Conservation (phyloP, 2,329 filamentous ascomycete genomes). For the Penicillium frequentans region DNA sequence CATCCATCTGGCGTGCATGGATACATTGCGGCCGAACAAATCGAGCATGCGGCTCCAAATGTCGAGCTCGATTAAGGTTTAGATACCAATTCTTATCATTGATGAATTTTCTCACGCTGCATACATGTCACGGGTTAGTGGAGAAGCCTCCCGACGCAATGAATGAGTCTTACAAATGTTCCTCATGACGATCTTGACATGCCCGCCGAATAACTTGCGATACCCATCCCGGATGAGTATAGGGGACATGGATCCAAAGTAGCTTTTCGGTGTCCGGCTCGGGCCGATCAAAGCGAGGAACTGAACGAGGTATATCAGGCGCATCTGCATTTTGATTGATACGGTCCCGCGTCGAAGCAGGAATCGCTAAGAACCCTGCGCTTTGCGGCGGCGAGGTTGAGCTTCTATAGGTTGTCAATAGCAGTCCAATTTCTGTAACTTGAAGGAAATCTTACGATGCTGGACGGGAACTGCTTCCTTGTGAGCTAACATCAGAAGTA, state of each 20-base stretch:
- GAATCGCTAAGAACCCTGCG: constrained; percentile 26
- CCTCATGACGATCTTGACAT: constrained; percentile 25
- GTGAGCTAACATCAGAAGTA: constrained; percentile 18
- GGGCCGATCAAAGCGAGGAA: constrained; percentile 33
- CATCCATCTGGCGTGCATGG: constrained; percentile 29
- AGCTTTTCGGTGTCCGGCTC: constrained; percentile 35
- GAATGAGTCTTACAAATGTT: constrained; percentile 15
- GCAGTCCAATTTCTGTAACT: neutral
- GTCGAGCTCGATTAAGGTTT: constrained; percentile 37
- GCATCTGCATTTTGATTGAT: constrained; percentile 21
- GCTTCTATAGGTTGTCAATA: constrained; percentile 5
- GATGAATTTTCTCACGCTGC: constrained; percentile 38
- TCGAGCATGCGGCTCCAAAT: constrained; percentile 41
- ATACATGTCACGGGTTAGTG: neutral
- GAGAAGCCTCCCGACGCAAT: neutral
- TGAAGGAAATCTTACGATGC: constrained; percentile 13
- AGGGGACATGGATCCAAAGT: constrained; percentile 37
- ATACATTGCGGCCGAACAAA: constrained; percentile 39
- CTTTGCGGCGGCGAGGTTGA: constrained; percentile 20
- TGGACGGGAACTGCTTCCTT: constrained; percentile 15
- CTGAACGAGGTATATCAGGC: constrained; percentile 24
- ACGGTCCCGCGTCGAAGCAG: constrained; percentile 23
- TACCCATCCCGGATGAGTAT: constrained; percentile 27
- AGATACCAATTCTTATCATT: constrained; percentile 38
- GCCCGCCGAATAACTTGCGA: constrained; percentile 23